Conservation (phyloP, 2,329 filamentous ascomycete genomes). For the Canariomyces notabilis region DNA sequence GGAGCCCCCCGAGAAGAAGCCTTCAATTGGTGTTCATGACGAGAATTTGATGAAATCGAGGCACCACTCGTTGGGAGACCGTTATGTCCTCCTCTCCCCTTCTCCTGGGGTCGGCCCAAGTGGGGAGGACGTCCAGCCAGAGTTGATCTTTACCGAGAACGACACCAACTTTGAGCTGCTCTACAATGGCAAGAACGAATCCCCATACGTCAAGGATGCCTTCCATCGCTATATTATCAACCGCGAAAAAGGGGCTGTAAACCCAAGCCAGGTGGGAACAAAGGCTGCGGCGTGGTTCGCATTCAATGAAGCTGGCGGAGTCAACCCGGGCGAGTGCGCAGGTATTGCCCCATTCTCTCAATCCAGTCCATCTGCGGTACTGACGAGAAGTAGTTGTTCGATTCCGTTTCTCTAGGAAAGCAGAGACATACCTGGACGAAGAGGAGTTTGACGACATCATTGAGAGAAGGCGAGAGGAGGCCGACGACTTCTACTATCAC, state of each 20-base stretch:
- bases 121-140: constrained; percentile 77
- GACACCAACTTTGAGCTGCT: constrained; percentile 80
- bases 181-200: constrained; percentile 72
- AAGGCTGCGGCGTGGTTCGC: constrained; percentile 89
- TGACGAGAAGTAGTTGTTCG: constrained; percentile 62
- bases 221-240: constrained; percentile 87
- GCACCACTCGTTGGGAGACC: constrained; percentile 74
- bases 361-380: constrained; percentile 16
- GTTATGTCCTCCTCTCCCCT: constrained; percentile 79
- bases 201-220: constrained; percentile 87
- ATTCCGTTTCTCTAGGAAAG: constrained; percentile 76
- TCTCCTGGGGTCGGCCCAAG: constrained; percentile 78
- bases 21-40: constrained; percentile 62
- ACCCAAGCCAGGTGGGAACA: constrained; percentile 74
- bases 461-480: constrained; percentile 79
- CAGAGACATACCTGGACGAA: constrained; percentile 79
- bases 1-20: constrained; percentile 70
- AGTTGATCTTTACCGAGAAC: constrained; percentile 90
- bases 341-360: constrained; percentile 56
- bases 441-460: constrained; percentile 88
- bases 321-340: constrained; percentile 85
- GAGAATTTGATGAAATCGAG: constrained; percentile 69
- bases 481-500: constrained; percentile 92
- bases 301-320: constrained; percentile 85
- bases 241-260: constrained; percentile 72